Base-by-base conservation (phyloP, 768 basidiomycete genomes). In the Hericium alpestre region DNA sequence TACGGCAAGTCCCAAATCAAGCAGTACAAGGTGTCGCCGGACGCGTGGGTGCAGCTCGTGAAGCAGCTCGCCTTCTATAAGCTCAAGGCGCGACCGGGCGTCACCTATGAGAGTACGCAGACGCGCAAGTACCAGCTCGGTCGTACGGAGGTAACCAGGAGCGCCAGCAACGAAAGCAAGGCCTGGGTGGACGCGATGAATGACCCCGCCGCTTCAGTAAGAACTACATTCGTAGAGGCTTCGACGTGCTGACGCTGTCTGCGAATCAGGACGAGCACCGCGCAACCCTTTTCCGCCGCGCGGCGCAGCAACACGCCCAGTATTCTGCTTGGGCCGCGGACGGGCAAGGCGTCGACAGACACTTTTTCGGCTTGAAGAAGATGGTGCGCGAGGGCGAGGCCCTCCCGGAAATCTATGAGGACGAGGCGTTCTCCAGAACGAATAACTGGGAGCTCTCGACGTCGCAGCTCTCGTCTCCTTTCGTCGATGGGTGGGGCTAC, bases 31-130 rank as follows among this genome's bases (percentile, higher is more conserved):
- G 76, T 81, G 50, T 93, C 90, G 1, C 96, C 95, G 0, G 96
- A 99, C 65, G 93, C 94, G 25, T 93, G 93, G 84, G 90, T 79
- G 16, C 96, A 99, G 72, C 78, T 98, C 55, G 84, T 94, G 63
- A 97, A 94, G 74, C 95, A 97, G 71, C 84, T 97, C 50, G 95
- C 94, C 20, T 97, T 90, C 76, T 83, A 87, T 70, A 93, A 94
- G 73, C 81, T 93, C 78, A 78, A 75, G 64, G 74, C 75, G 6
- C 78, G 87, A 1, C 84, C 87, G 9, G 89, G 82, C 2, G 84
- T 90, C 49, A 85, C 87, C 59, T 99, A 99, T 73, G 95, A 99
- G 76, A 87, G 85, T 60, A 87, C 88, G 5, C 94, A 97, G 73
- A 98, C 95, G 55, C 79, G 96, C 25, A 93, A 90, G 69, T 99